Percentiles rank a stretch among this genome's conserved stretches.
phyloP scores from a whole-genome alignment of 345 rosid species.

The Odontarrhena argentea region DNA sequence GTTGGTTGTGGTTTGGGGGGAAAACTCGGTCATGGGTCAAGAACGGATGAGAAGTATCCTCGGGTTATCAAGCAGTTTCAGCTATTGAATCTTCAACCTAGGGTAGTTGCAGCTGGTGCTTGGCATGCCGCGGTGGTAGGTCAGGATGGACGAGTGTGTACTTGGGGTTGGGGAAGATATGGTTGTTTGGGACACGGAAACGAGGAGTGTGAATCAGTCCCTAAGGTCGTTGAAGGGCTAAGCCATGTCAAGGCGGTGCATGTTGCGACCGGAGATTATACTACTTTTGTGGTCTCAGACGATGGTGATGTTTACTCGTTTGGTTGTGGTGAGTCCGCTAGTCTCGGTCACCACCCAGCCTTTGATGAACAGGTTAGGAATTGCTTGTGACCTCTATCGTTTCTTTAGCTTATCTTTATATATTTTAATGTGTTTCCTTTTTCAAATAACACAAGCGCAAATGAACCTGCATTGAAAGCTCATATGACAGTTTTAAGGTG shows the following conservation, averaged over 20 bases:
- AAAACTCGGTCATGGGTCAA: slow-evolving; percentile 95
- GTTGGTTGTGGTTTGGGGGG: slow-evolving; percentile 99
- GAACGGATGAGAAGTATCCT: slow-evolving; percentile 91
- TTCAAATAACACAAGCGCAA: neutral
- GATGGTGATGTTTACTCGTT: slow-evolving; percentile 91
- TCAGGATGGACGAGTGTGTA: slow-evolving; percentile 90
- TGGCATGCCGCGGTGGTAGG: slow-evolving; percentile 99
- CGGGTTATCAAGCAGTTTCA: slow-evolving; percentile 82
- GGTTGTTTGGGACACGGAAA: slow-evolving; percentile 98
- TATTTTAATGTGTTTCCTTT: neutral
- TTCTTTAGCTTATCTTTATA: neutral
- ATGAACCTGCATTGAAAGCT: neutral
- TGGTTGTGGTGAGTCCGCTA: slow-evolving; percentile 96
- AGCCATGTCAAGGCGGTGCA: slow-evolving; percentile 81
- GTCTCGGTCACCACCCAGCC: slow-evolving; percentile 76
- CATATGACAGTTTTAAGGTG: slow-evolving; percentile 1
- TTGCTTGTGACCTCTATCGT: neutral
- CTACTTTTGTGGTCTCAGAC: slow-evolving; percentile 87
- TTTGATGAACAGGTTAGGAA: slow-evolving; percentile 65
- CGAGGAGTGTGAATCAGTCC: slow-evolving; percentile 85
- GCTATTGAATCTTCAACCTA: slow-evolving; percentile 74
- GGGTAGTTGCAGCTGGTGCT: slow-evolving; percentile 95
- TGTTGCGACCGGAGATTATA: slow-evolving; percentile 95
- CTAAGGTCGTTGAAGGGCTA: slow-evolving; percentile 86
- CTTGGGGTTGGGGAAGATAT: slow-evolving; percentile 99